phyloP scores from a whole-genome alignment of 2,329 filamentous ascomycete species.

The Aspergillus melleus region DNA sequence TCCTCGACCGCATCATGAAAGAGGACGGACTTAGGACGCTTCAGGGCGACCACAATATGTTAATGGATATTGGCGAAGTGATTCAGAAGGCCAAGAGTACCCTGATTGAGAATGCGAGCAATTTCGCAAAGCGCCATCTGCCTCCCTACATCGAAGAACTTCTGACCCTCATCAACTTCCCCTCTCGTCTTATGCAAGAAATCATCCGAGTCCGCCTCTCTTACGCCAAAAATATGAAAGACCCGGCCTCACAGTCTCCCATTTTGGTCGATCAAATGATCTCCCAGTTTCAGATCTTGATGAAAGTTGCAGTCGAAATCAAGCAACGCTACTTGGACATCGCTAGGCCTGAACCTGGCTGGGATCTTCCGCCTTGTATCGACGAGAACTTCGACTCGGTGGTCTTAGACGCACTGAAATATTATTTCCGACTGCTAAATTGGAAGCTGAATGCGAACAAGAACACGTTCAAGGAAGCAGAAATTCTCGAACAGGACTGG shows the following conservation, averaged over 20 bases:
- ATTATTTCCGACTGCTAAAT: constrained; percentile 98
- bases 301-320: constrained; percentile 88
- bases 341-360: constrained; percentile 82
- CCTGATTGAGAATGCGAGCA: constrained; percentile 79
- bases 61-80: constrained; percentile 77
- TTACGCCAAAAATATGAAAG: constrained; percentile 93
- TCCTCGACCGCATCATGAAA: constrained; percentile 91
- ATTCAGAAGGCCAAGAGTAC: constrained; percentile 93
- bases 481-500: constrained; percentile 97
- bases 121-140: constrained; percentile 84
- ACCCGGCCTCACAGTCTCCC: constrained; percentile 84
- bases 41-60: constrained; percentile 79
- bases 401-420: constrained; percentile 88
- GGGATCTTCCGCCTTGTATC: constrained; percentile 93
- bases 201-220: constrained; percentile 89
- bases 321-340: constrained; percentile 85
- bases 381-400: constrained; percentile 94
- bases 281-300: constrained; percentile 86
- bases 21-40: constrained; percentile 92
- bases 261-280: constrained; percentile 99
- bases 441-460: constrained; percentile 98
- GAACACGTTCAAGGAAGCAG: constrained; percentile 98
- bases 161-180: constrained; percentile 94
- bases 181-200: constrained; percentile 90
- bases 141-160: constrained; percentile 97